These are phyloP conservation scores for Mrakia frigida DNA, from an alignment of 768 basidiomycete genomes.

Conservation along the genomic window DNA sequence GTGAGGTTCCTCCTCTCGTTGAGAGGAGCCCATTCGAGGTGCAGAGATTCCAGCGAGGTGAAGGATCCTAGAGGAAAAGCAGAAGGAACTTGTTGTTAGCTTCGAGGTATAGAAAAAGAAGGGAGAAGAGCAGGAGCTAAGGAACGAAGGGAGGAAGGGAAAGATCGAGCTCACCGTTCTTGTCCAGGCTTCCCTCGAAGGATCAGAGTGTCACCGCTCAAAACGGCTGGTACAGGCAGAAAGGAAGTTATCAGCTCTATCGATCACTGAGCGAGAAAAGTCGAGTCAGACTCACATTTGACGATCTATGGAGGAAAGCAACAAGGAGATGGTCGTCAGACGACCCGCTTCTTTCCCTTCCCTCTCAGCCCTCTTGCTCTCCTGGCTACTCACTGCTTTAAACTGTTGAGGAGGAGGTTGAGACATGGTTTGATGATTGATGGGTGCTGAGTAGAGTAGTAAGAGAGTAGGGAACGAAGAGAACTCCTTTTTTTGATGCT, in stretches of 20 bases:
- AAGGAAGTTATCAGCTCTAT: neutral
- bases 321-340: neutral
- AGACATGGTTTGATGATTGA: neutral
- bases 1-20: conserved; percentile 88
- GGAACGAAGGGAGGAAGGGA: neutral
- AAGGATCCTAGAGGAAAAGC: conserved; percentile 56
- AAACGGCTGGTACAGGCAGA: neutral
- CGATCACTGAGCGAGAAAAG: neutral
- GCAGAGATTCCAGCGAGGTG: conserved; percentile 83
- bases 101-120: too few relatives aligned
- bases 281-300: neutral
- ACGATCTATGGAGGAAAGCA: conserved; percentile 1
- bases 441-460: neutral
- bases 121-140: neutral
- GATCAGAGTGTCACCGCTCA: conserved; percentile 8
- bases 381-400: conserved; percentile 3
- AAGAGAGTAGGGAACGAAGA: neutral
- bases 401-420: conserved; percentile 9
- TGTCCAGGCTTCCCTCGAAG: neutral
- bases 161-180: neutral
- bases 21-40: conserved; percentile 74
- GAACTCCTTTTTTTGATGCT: too few relatives aligned
- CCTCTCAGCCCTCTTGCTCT: neutral
- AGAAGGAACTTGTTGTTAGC: too few relatives aligned
- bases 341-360: neutral